Evolutionary conservation across 345 rosid genomes (phyloP), one percentile per base, ranked within the genome.

Genomic region (Citrus cavaleriei): DNA sequence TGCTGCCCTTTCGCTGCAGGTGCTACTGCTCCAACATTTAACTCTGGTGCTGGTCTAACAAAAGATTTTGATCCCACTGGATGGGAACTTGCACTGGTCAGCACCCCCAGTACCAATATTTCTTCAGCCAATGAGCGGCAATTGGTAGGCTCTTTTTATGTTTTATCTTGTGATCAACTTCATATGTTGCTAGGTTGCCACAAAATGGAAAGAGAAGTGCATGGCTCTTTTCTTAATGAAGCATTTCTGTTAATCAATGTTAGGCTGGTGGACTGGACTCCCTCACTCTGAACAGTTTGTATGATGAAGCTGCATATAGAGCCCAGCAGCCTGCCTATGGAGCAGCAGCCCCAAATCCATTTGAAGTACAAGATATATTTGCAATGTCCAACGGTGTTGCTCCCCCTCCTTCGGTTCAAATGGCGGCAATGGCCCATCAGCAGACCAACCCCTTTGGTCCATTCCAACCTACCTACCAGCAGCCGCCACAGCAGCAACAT

Each of bases 261-360:
- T 79, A 97, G 99, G 99, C 89, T 63, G 99, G 98, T 82, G 99
- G 99, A 71, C 81, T 97, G 86, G 99, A 97, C 84, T 80, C 98
- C 0, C 93, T 94, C 76, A 94, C 91, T 12, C 86, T 97, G 66
- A 88, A 87, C 88, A 97, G 98, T 78, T 86, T 94, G 75, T 94
- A 93, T 34, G 96, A 97, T 30, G 95, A 91, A 62, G 97, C 83
- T 55, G 95, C 95, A 61, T 92, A 93, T 85, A 89, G 92, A 87
- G 96, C 95, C 12, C 99, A 87, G 81, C 98, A 85, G 73, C 94
- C 97, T 25, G 88, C 85, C 25, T 94, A 94, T 42, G 99, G 98
- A 57, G 82, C 82, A 51, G 90, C 96, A 49, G 97, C 97, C 35
- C 96, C 97, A 27, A 94, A 97, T 58, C 99, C 99, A 4, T 97